These are phyloP conservation scores for Echeveria elegans DNA, from an alignment of 164 flowering plant genomes.

Conservation along the genomic window DNA sequence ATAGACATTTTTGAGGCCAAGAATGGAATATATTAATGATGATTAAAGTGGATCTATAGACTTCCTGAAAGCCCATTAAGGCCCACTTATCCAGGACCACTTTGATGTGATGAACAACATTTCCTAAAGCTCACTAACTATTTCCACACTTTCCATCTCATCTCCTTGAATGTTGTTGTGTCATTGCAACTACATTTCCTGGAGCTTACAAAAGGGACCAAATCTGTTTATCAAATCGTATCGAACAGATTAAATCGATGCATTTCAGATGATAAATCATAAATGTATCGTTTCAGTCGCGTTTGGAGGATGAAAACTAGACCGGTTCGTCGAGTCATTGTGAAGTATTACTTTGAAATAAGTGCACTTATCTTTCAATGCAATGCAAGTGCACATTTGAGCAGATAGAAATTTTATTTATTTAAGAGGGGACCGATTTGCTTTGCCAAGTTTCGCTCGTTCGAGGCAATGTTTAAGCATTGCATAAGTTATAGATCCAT, in stretches of 20 bases:
- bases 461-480: neutral
- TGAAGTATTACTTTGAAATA: neutral
- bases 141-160: conserved; percentile 6
- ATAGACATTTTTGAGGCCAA: neutral
- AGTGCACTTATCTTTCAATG: neutral
- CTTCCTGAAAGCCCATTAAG: neutral
- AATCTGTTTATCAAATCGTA: neutral
- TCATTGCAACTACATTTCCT: neutral
- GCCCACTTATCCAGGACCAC: conserved; percentile 1
- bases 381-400: too few relatives aligned
- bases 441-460: neutral
- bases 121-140: neutral
- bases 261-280: neutral
- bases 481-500: neutral
- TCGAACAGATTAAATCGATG: neutral
- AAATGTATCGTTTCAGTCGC: neutral
- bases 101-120: neutral
- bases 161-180: neutral
- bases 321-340: neutral
- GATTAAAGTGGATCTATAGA: neutral
- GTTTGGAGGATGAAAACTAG: neutral
- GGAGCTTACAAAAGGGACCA: conserved; percentile 1
- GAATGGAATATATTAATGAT: neutral
- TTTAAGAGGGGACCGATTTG: neutral
- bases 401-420: neutral